Base-by-base conservation (phyloP, 2,329 filamentous ascomycete species). In the Venturia asperata region DNA sequence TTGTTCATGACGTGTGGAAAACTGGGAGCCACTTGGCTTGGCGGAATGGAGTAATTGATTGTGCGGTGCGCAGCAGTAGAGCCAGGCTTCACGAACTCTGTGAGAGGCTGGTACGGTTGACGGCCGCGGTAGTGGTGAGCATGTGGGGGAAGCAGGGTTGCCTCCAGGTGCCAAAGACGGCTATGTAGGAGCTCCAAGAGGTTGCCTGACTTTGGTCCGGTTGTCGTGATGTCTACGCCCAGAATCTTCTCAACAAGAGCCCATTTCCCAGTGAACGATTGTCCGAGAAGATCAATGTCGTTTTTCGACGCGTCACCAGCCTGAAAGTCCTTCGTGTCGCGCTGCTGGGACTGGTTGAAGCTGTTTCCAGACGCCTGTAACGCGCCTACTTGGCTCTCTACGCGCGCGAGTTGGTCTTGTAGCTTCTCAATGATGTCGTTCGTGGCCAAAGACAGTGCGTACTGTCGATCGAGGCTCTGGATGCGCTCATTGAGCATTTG, bases 231-330 rank as follows among this genome's bases (percentile, higher is more conserved):
- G 19, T 63, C 61, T 5, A 63, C 34, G 30, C 61, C 61, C 1
- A 63, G 43, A 27, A 47, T 34, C 34, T 63, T 63, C 34, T 63
- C 61, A n/a, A 63, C 34, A 10, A 63, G 43, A 27, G 61, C n/a
- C 21, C 15, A 63, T 49, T 63, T 63, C 10, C 45, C 43, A 49
- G 42, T 52, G 27, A 63, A 63, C 7, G 61, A 45, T 27, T 47
- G 24, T 24, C 43, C 43, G 41, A 49, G 42, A 6, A 63, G 61
- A 47, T 63, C 61, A 30, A 47, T 52, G 15, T 63, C 41, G 13
- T 43, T 49, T 17, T 49, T 45, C n/a, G 45, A 63, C 45, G 61
- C 61, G 34, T 49, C 41, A 7, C 61, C 10, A 45, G 41, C 5
- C 17, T 30, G 24, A 15, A 5, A 6, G 10, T 63, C 41, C 21